These are phyloP conservation scores for Durusdinium trenchii DNA, from an alignment of 73 alveolate genomes.

Conservation along the genomic window DNA sequence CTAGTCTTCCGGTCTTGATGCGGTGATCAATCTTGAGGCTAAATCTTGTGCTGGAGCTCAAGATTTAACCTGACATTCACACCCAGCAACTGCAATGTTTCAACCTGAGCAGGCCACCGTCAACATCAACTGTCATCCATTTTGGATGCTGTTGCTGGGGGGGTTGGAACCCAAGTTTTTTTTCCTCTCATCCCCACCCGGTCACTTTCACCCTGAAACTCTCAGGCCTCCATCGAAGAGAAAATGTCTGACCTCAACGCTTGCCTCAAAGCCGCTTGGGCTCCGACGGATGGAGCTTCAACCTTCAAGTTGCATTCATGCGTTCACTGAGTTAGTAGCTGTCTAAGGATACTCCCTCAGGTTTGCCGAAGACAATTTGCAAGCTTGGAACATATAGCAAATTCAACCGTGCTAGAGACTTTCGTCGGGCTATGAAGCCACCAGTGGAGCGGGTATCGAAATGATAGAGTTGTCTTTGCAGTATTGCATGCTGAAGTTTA, in stretches of 20 bases:
- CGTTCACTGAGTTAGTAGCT: too few species aligned
- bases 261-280: conserved; percentile 11
- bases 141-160: conserved; percentile 24
- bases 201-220: neutral
- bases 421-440: neutral
- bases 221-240: conserved; percentile 31
- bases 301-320: too few species aligned
- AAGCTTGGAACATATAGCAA: conserved; percentile 45
- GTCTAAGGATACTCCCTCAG: neutral
- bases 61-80: neutral
- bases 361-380: neutral
- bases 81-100: neutral
- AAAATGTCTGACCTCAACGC: neutral
- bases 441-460: conserved; percentile 34
- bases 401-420: conserved; percentile 59
- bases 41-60: neutral
- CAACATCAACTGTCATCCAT: neutral
- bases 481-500: too few species aligned
- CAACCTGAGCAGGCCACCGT: neutral
- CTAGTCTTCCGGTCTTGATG: neutral
- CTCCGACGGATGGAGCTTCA: too few species aligned
- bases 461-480: too few species aligned
- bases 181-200: neutral
- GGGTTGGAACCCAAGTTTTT: neutral
- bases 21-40: neutral